Conservation (phyloP, 2,329 filamentous ascomycete genomes). For the Hyphodiscus sp. region DNA sequence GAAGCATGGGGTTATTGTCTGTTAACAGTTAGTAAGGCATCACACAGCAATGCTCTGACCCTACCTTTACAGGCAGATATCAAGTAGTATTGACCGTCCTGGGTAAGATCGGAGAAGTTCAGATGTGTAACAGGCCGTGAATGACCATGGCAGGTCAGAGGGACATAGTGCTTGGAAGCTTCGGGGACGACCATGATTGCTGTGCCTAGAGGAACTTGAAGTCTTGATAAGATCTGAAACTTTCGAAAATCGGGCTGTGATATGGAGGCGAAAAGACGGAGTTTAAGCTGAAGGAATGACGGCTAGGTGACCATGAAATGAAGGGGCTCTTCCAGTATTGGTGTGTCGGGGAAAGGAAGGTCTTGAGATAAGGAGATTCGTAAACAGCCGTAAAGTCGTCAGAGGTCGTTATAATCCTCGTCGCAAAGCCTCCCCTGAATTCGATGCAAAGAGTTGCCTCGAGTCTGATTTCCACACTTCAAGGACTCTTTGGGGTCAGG, state of each 20-base stretch:
- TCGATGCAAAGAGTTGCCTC: constrained; percentile 14
- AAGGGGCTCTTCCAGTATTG: background rate
- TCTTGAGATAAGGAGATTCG: constrained; percentile 28
- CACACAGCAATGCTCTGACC: background rate
- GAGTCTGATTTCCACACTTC: constrained; percentile 18
- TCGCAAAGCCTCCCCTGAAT: background rate
- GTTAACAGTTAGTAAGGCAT: constrained; percentile 18
- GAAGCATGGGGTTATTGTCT: constrained; percentile 98
- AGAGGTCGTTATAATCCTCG: constrained; percentile 1
- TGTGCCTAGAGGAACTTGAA: background rate
- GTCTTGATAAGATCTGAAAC: background rate
- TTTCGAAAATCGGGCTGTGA: background rate
- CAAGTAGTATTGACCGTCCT: constrained; percentile 62
- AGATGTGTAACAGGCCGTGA: constrained; percentile 69
- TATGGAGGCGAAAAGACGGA: background rate
- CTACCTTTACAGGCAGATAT: constrained; percentile 67
- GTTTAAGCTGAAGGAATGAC: background rate
- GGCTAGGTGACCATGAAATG: background rate
- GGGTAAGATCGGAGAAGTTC: constrained; percentile 59
- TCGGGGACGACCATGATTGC: constrained; percentile 24
- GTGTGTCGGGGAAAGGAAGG: constrained; percentile 1
- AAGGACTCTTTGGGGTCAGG: constrained; percentile 14
- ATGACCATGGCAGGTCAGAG: constrained; percentile 70
- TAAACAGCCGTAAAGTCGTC: constrained; percentile 29
- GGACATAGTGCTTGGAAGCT: constrained; percentile 40